Conservation (phyloP, 768 basidiomycete species). For the Tulasnella sp. region DNA sequence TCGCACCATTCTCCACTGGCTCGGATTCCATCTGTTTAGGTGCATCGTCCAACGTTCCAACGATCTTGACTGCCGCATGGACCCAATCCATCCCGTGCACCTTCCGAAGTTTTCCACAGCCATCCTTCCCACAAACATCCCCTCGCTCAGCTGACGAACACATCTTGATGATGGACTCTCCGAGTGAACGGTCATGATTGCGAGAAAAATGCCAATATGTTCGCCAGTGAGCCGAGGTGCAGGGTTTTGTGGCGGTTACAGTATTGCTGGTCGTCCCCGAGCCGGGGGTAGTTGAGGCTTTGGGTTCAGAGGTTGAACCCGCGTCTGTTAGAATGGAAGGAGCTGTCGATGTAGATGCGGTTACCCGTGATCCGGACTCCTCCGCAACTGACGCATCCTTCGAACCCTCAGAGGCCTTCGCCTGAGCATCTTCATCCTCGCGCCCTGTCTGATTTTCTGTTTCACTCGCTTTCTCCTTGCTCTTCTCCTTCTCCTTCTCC, state of each 20-base stretch:
- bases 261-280: not conserved
- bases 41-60: slow-evolving; percentile 18
- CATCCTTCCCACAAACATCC: slow-evolving; percentile 20
- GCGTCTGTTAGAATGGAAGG: slow-evolving; percentile 19
- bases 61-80: slow-evolving; percentile 28
- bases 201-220: slow-evolving; percentile 42
- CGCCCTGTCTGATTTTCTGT: not conserved
- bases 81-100: slow-evolving; percentile 38
- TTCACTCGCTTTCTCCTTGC: not conserved
- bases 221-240: slow-evolving; percentile 39
- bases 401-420: not conserved
- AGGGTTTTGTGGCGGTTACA: slow-evolving; percentile 24
- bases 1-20: slow-evolving; percentile 2
- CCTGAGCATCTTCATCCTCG: not conserved
- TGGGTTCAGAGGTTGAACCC: slow-evolving; percentile 15
- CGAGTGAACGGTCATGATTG: slow-evolving; percentile 29
- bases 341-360: slow-evolving; percentile 1
- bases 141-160: slow-evolving; percentile 4
- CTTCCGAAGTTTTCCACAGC: slow-evolving; percentile 26
- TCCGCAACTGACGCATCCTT: not conserved
- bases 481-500: not conserved
- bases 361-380: not conserved
- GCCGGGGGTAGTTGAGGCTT: slow-evolving; percentile 5
- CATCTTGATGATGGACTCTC: slow-evolving; percentile 30
- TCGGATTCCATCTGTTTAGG: not conserved